A percentile compares a stretch with the other conserved stretches of the same genome.
These are phyloP conservation scores for Picochlorum sp. DNA, from an alignment of 139 green algal genomes.

Conservation along the genomic window DNA sequence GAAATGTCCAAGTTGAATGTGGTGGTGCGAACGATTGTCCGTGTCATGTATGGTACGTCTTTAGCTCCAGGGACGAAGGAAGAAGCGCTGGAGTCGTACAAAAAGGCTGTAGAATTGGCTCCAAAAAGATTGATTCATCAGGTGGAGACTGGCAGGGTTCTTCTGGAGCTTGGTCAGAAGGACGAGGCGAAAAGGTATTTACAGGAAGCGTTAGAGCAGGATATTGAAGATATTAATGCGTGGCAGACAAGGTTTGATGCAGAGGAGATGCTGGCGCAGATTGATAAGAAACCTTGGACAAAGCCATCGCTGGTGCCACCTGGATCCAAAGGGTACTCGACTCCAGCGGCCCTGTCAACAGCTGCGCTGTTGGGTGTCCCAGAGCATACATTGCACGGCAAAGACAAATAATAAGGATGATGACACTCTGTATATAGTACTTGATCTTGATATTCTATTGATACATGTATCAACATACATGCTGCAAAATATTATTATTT, in stretches of 20 bases:
- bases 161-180: slow-evolving; percentile 21
- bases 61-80: slow-evolving; percentile 41
- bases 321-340: neutral
- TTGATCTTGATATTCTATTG: too few relatives aligned
- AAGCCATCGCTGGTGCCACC: slow-evolving; percentile 24
- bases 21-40: slow-evolving; percentile 46
- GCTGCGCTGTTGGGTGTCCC: slow-evolving; percentile 16
- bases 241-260: slow-evolving; percentile 32
- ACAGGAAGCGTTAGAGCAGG: slow-evolving; percentile 9
- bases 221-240: slow-evolving; percentile 32
- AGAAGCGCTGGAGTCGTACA: slow-evolving; percentile 49
- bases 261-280: slow-evolving; percentile 22
- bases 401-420: too few relatives aligned
- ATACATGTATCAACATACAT: neutral
- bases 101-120: slow-evolving; percentile 37
- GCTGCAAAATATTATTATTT: neutral
- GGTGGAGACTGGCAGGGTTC: slow-evolving; percentile 54
- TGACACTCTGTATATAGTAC: too few relatives aligned
- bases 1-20: slow-evolving; percentile 60
- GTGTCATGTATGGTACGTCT: slow-evolving; percentile 49
- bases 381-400: neutral
- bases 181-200: slow-evolving; percentile 8
- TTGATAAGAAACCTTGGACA: slow-evolving; percentile 13
- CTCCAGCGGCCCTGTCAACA: slow-evolving; percentile 23
- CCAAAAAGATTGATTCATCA: slow-evolving; percentile 54